phyloP scores from a whole-genome alignment of 2,329 filamentous ascomycete genomes.

The Chrysoporthe deuterocubensis region DNA sequence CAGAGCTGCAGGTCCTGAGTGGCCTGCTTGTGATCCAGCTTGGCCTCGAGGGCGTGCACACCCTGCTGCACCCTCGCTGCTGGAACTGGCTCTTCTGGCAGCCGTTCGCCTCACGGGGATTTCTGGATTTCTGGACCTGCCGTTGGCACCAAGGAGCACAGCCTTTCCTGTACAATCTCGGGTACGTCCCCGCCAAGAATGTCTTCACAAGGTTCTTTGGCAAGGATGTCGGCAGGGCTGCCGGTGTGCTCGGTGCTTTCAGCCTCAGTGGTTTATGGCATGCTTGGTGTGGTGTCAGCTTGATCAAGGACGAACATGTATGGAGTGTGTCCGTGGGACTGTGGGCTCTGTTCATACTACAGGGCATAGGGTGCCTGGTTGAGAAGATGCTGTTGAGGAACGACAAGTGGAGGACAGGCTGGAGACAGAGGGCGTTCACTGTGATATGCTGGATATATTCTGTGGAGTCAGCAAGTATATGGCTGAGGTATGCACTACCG shows the following conservation, averaged over 20 bases:
- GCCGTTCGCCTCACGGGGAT: slow-evolving; percentile 2
- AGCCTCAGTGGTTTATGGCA: slow-evolving; percentile 20
- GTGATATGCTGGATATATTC: slow-evolving; percentile 9
- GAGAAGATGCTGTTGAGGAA: not conserved
- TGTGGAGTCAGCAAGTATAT: slow-evolving; percentile 19
- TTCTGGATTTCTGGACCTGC: slow-evolving; percentile 15
- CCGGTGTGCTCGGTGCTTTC: slow-evolving; percentile 17
- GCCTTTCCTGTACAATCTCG: slow-evolving; percentile 11
- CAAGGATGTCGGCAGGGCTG: slow-evolving; percentile 1
- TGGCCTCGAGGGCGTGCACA: slow-evolving; percentile 10
- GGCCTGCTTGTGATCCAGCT: slow-evolving; percentile 14
- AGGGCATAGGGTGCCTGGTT: slow-evolving; percentile 18
- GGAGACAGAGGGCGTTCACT: not conserved
- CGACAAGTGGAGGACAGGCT: not conserved
- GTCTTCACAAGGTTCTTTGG: not conserved
- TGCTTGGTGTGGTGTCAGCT: slow-evolving; percentile 12
- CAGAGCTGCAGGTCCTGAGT: slow-evolving; percentile 11
- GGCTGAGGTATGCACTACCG: slow-evolving; percentile 19
- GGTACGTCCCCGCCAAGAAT: slow-evolving; percentile 7
- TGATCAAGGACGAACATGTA: slow-evolving; percentile 9
- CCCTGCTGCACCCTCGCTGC: slow-evolving; percentile 13
- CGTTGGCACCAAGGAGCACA: slow-evolving; percentile 20
- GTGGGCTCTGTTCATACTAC: slow-evolving; percentile 15
- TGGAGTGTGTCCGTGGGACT: slow-evolving; percentile 12
- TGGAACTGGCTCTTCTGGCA: slow-evolving; percentile 10